These are phyloP conservation scores for Aegilops sharonensis DNA, from an alignment of 176 grass and related monocot species.

Conservation along the genomic window DNA sequence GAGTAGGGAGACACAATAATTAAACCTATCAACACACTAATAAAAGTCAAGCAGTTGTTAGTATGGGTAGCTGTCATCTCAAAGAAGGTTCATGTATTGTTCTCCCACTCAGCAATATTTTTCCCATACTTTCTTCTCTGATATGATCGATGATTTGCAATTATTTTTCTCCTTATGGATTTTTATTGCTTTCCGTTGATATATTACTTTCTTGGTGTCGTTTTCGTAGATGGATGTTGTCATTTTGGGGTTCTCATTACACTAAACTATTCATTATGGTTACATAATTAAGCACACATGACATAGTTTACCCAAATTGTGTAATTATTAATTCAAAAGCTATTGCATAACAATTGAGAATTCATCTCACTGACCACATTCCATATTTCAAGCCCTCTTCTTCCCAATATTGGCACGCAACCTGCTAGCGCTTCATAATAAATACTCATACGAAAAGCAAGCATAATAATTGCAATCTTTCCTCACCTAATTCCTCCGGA, in stretches of 20 bases:
- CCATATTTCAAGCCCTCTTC: neutral
- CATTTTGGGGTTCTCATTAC: constrained; percentile 27
- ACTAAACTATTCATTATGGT: neutral
- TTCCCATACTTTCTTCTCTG: neutral
- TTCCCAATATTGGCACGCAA: neutral
- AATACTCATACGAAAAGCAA: neutral
- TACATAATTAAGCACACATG: neutral
- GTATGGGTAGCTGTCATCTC: constrained; percentile 34
- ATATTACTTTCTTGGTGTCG: constrained; percentile 17
- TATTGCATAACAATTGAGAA: neutral
- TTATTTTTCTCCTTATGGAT: constrained; percentile 9
- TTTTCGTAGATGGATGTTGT: constrained; percentile 35
- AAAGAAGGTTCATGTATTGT: constrained; percentile 40
- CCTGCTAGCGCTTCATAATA: neutral
- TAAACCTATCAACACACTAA: constrained; percentile 19
- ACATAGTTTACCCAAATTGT: neutral
- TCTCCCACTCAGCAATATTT: constrained; percentile 45
- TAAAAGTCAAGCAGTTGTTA: constrained; percentile 30
- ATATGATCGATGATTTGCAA: neutral
- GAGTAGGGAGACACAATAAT: constrained; percentile 2
- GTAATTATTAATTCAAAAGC: neutral
- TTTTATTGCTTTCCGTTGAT: constrained; percentile 16
- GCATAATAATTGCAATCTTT: constrained; percentile 10
- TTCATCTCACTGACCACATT: neutral
- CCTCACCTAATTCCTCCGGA: neutral